Base-by-base conservation (phyloP, 2,329 filamentous ascomycete genomes). In the Aspergillus pseudoviridinutans region DNA sequence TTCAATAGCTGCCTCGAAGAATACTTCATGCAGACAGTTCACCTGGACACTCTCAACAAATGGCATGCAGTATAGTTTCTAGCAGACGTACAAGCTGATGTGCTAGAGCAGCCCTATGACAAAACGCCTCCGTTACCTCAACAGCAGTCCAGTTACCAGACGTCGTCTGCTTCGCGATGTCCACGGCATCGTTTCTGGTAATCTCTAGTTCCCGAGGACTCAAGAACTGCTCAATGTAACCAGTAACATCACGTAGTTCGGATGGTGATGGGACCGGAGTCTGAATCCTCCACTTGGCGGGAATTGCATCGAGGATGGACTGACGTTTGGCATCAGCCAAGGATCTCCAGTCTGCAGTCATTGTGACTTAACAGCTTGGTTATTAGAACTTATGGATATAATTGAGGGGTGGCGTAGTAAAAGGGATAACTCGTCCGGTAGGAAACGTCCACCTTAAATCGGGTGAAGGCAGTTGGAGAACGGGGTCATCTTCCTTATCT, bases 161-260 rank as follows among this genome's bases (percentile, higher is more conserved):
- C 0, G 77, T 78, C 1, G 83, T 85, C 49, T 81, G 80, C 51
- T 79, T 73, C 0, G 81, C 79, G 56, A 87, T 84, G 0, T 77
- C 80, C 5, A 81, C 78, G 3, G 84, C 83, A 66, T 84, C 81
- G 4, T 80, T 82, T 63, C 86, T 82, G 0, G 85, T 88, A 57
- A 87, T 87, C 46, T 82, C 78, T 12, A 87, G 74, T 63, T 87
- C 85, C 44, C 76, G 68, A 22, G 77, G 56, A 5, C 72, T 76
- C 1, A 87, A 74, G 59, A 79, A 87, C 54, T 85, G 79, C 29
- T 82, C 79, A 47, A 86, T 80, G 61, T 82, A 87, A 5, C 81
- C 81, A 0, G 82, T 85, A 8, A 86, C 78, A 68, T 85, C 83
- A 64, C 78, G 78, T 57, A 84, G 79, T 58, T 86, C 76, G 51